These are phyloP conservation scores for Posidonia australis DNA, from an alignment of 106 monocot genomes.

Conservation along the genomic window DNA sequence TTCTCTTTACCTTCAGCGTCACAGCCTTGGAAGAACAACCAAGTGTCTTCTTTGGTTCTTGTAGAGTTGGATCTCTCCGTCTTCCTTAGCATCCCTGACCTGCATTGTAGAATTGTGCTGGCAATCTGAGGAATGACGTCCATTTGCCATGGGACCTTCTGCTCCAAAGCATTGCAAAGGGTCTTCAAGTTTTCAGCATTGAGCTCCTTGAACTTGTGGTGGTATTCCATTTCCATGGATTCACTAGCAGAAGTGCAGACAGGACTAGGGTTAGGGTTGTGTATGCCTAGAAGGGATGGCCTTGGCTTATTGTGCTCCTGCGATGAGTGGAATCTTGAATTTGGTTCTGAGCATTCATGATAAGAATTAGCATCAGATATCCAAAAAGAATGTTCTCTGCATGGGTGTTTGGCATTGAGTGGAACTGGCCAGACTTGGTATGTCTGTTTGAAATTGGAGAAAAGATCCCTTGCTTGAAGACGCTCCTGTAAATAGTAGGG, in stretches of 20 bases:
- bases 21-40: slow-evolving; percentile 73
- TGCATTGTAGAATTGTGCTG: slow-evolving; percentile 55
- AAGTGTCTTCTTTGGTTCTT: slow-evolving; percentile 59
- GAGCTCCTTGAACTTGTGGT: slow-evolving; percentile 58
- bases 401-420: slow-evolving; percentile 11
- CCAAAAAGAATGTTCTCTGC: slow-evolving; percentile 23
- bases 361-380: background rate
- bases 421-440: slow-evolving; percentile 12
- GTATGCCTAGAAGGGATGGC: background rate
- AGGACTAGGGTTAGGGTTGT: slow-evolving; percentile 25
- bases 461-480: background rate
- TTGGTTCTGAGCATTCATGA: background rate
- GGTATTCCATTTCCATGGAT: slow-evolving; percentile 27
- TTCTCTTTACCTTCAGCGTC: slow-evolving; percentile 59
- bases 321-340: background rate
- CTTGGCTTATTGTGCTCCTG: background rate
- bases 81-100: slow-evolving; percentile 67
- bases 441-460: slow-evolving; percentile 8
- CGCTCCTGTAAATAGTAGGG: background rate
- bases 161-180: slow-evolving; percentile 60
- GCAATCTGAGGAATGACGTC: slow-evolving; percentile 65
- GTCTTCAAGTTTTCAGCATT: slow-evolving; percentile 77
- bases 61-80: slow-evolving; percentile 3
- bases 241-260: slow-evolving; percentile 31
- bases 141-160: slow-evolving; percentile 56